Percentiles rank a stretch among this genome's conserved stretches.
Conservation (phyloP, 2,329 filamentous ascomycete genomes). For the Talaromyces sp. region DNA sequence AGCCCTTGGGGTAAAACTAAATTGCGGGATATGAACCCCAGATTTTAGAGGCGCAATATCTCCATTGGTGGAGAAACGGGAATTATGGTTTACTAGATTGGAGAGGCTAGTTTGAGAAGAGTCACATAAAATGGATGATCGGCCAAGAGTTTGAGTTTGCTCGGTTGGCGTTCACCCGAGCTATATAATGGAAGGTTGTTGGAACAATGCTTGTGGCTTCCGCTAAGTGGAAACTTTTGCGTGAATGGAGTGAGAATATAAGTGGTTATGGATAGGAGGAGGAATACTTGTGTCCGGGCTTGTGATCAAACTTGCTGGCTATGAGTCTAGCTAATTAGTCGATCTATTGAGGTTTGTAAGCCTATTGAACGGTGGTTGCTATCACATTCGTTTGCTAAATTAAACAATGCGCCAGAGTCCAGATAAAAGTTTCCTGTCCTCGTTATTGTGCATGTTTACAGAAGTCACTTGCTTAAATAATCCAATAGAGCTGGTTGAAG, state of each 20-base stretch:
- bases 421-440: too few relatives aligned
- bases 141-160: neutral
- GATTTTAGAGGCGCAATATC: neutral
- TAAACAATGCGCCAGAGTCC: too few relatives aligned
- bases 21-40: neutral
- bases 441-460: too few relatives aligned
- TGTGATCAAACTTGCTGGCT: too few relatives aligned
- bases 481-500: neutral
- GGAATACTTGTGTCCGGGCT: neutral
- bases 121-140: neutral
- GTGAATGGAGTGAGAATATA: neutral
- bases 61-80: neutral
- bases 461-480: too few relatives aligned
- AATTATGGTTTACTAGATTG: neutral
- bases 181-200: neutral
- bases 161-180: neutral
- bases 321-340: too few relatives aligned
- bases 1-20: neutral
- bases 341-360: too few relatives aligned
- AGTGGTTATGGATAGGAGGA: neutral
- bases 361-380: too few relatives aligned
- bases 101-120: neutral
- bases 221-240: neutral
- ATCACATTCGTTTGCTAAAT: too few relatives aligned
- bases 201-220: neutral